phyloP scores from a whole-genome alignment of 1,284 basidiomycete species.

The Cronartium quercuum region DNA sequence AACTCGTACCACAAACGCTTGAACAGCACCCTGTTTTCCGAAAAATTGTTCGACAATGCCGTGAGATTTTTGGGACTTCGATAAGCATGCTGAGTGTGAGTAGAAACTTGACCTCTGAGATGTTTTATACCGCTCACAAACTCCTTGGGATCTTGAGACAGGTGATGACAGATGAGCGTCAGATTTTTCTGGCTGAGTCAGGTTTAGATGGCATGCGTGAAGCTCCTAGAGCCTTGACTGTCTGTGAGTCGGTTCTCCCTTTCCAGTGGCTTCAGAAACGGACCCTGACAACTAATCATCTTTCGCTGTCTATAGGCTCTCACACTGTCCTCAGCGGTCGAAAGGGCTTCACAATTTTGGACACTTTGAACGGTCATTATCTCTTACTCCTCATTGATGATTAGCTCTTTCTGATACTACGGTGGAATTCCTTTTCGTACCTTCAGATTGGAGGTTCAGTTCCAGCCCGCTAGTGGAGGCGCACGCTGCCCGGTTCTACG shows the following conservation, averaged over 20 bases:
- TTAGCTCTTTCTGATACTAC: constrained; percentile 6
- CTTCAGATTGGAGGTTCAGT: constrained; percentile 14
- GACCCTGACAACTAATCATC: background rate
- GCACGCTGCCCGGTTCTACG: background rate
- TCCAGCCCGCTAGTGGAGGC: background rate
- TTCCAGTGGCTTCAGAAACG: background rate
- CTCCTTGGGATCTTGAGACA: background rate
- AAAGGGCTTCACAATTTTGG: background rate
- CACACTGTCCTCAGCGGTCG: background rate
- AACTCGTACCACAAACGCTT: constrained; percentile 2
- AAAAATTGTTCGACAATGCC: constrained; percentile 42
- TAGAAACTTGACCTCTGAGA: background rate
- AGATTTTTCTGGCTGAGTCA: constrained; percentile 43
- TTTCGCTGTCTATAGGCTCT: background rate
- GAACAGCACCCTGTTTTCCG: constrained; percentile 41
- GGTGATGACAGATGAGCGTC: constrained; percentile 42
- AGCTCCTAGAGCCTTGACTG: background rate
- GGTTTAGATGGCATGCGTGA: background rate
- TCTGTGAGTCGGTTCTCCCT: background rate
- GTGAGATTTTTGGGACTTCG: constrained; percentile 42
- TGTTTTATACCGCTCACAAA: background rate
- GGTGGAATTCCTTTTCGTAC: background rate
- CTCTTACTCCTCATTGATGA: constrained; percentile 1
- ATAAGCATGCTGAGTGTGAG: constrained; percentile 43
- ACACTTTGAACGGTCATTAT: background rate